phyloP scores from a whole-genome alignment of 768 basidiomycete genomes.

The Mycena vulgaris region DNA sequence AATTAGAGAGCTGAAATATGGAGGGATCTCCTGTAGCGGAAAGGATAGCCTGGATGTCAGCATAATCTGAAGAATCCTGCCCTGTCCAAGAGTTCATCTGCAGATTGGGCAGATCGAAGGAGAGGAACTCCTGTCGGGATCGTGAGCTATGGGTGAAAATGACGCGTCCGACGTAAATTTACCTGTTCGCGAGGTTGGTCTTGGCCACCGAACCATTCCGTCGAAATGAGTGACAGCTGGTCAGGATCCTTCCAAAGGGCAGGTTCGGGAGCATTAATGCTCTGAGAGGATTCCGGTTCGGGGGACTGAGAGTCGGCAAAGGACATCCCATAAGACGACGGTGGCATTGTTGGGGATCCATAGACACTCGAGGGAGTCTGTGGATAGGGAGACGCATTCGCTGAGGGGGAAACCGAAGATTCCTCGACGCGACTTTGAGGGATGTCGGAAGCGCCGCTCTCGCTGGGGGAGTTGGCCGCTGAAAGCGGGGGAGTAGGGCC shows the following conservation, averaged over 20 bases:
- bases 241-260: constrained; percentile 21
- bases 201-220: constrained; percentile 26
- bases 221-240: constrained; percentile 6
- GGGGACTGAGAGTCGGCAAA: constrained; percentile 28
- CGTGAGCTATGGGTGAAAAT: neutral
- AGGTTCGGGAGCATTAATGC: neutral
- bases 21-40: constrained; percentile 50
- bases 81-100: constrained; percentile 33
- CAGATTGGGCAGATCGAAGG: constrained; percentile 39
- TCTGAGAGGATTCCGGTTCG: constrained; percentile 18
- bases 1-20: constrained; percentile 53
- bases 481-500: constrained; percentile 72
- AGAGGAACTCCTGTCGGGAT: constrained; percentile 38
- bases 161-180: neutral
- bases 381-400: constrained; percentile 33
- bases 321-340: constrained; percentile 18
- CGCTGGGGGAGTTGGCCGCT: constrained; percentile 62
- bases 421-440: constrained; percentile 34
- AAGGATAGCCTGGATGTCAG: constrained; percentile 49
- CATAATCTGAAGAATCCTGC: constrained; percentile 30
- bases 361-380: constrained; percentile 35
- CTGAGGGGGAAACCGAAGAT: constrained; percentile 20
- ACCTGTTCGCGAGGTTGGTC: constrained; percentile 15
- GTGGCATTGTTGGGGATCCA: constrained; percentile 30
- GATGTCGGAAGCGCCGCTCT: constrained; percentile 38